Base-by-base conservation (phyloP, 2,329 filamentous ascomycete species). In the Madurella fahalii region DNA sequence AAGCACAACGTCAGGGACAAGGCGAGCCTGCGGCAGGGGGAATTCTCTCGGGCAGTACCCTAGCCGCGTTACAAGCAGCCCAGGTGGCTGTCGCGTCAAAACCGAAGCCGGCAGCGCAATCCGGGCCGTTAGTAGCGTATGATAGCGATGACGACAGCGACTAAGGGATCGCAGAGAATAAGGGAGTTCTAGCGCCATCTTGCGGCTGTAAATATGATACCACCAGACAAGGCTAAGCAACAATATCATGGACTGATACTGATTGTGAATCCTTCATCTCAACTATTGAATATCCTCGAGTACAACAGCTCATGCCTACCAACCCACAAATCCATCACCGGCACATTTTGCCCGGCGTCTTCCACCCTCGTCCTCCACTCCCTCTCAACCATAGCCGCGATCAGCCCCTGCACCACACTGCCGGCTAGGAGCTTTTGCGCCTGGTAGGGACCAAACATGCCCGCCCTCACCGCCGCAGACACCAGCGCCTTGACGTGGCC, bases 251-350 rank as follows among this genome's bases (percentile, higher is more conserved):
- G 16, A 50, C 12, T 9, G 31, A 17, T 17, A 18, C 32, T 52
- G 20, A 39, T 13, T 39, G 25, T 67, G 61, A 25, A 25, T 25
- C 7, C 25, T 25, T 25, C 25, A 25, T 7, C 25, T 72, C 65
- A 93, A 63, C 88, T 92, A 71, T 94, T 94, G 67, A 94, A 94
- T 52, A 94, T 93, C 63, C 89, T 82, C 55, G 88, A 92, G 69
- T 94, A 94, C 60, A 94, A 69, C 67, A 90, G 74, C 76, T 94
- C 89, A 69, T 94, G 89, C 66, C 89, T 79, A 3, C 89, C 89
- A 65, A 91, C 78, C 89, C 89, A 94, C 32, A 94, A 68, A 73
- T 94, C 89, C 80, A 93, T 84, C 1, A 85, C 80, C 1, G 89
- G 89, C 58, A 90, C 84, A 52, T 76, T 84, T 74, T 93, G 87